phyloP scores from a whole-genome alignment of 371 early-diverging fungal genomes.

The Polyrhizophydium stewartii region DNA sequence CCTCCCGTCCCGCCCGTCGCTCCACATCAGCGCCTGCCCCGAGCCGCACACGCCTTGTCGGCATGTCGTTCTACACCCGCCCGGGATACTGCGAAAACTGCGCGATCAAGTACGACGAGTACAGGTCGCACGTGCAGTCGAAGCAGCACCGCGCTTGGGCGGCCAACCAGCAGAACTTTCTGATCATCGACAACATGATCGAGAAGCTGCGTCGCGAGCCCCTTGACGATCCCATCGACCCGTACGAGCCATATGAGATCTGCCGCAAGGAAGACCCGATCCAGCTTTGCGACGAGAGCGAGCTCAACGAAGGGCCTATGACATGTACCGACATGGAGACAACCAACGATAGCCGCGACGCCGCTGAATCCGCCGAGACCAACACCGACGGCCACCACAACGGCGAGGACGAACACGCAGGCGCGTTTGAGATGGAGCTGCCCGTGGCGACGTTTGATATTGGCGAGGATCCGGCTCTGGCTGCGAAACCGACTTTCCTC shows the following conservation, averaged over 20 bases:
- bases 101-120: slow-evolving; percentile 43
- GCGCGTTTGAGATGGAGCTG: no score
- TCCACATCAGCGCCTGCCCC: not conserved
- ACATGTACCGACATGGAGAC: no score
- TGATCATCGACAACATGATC: slow-evolving; percentile 13
- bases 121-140: slow-evolving; percentile 9
- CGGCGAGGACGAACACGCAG: no score
- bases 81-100: slow-evolving; percentile 57
- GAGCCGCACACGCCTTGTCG: not conserved
- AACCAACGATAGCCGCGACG: no score
- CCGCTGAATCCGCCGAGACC: no score
- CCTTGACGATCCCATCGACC: not conserved
- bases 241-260: not conserved
- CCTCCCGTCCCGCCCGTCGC: no score
- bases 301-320: no score
- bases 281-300: no score
- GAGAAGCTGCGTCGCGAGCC: slow-evolving; percentile 6
- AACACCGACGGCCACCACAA: no score
- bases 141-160: slow-evolving; percentile 14
- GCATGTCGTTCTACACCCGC: slow-evolving; percentile 22
- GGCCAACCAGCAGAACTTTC: slow-evolving; percentile 11
- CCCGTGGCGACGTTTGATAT: no score
- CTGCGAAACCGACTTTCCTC: no score
- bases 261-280: not conserved
- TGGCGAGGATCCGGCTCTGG: no score